phyloP scores from a whole-genome alignment of 2,329 filamentous ascomycete species.

The Exophiala phaeomuriformis region DNA sequence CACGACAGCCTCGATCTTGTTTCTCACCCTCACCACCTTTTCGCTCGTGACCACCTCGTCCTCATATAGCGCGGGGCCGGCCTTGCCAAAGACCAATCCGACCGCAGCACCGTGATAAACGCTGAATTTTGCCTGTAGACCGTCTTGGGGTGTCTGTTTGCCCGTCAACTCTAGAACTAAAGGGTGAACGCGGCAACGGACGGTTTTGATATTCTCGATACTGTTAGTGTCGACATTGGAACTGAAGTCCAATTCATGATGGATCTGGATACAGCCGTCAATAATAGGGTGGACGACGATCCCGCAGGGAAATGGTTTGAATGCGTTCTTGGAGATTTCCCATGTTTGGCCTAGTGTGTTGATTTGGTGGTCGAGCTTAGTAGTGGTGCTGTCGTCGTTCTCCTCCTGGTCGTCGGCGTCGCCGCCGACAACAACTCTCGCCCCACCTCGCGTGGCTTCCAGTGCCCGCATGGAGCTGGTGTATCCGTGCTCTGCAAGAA shows the following conservation, averaged over 20 bases:
- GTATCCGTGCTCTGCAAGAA: slow-evolving; percentile 44
- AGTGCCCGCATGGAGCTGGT: slow-evolving; percentile 43
- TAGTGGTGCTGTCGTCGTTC: slow-evolving; percentile 26
- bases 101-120: slow-evolving; percentile 50
- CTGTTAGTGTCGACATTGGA: slow-evolving; percentile 30
- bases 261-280: slow-evolving; percentile 43
- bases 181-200: slow-evolving; percentile 44
- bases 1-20: slow-evolving; percentile 40
- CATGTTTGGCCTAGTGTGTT: slow-evolving; percentile 36
- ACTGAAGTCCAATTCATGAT: slow-evolving; percentile 34
- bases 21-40: slow-evolving; percentile 39
- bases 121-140: slow-evolving; percentile 49
- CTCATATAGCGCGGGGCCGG: slow-evolving; percentile 46
- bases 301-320: slow-evolving; percentile 53
- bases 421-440: slow-evolving; percentile 39
- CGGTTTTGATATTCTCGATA: slow-evolving; percentile 33
- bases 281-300: slow-evolving; percentile 53
- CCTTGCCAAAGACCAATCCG: slow-evolving; percentile 46
- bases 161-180: slow-evolving; percentile 49
- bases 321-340: slow-evolving; percentile 49
- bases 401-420: too few species aligned
- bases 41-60: slow-evolving; percentile 41
- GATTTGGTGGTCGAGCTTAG: slow-evolving; percentile 36
- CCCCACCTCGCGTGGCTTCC: slow-evolving; percentile 50
- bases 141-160: slow-evolving; percentile 44